Base-by-base conservation (phyloP, 495 filamentous ascomycete species). In the Aspergillus sparsus region DNA sequence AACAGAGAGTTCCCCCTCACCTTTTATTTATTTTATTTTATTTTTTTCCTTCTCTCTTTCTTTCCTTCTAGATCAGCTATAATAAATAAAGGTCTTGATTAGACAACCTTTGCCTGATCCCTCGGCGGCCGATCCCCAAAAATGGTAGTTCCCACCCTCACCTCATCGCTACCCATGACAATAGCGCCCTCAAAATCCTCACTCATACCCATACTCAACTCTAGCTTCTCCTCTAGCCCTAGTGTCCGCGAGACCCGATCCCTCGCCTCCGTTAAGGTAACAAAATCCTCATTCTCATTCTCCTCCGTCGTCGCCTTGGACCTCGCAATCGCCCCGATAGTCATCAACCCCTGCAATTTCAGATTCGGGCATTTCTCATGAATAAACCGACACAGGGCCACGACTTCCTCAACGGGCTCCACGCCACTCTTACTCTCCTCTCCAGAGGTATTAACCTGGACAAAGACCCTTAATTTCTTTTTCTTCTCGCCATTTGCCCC, bases 381-480 rank as follows among this genome's bases (percentile, higher is more conserved):
- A 45, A 96, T 83, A 68, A 87, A 83, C 31, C 76, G 75, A 68
- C 87, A 90, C 36, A 98, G 75, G 3, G 63, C 74, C 3, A 86
- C 72, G 2, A 89, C 71, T 1, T 70, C 73, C 4, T 27, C 37
- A 3, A 16, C 49, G 1, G 93, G 94, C 12, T 84, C 77, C 35
- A 91, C 85, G 6, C 94, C 94, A 5, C 87, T 87, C 75, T 98
- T 98, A 58, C 82, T 83, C 52, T 83, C 83, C 67, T 98, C 94
- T 49, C 91, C 90, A 0, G 90, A 95, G 0, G 94, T 98, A 73
- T 98, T 98, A 54, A 98, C 85, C 74, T 98, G 94, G 27, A 98
- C 86, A 71, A 91, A 92, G 46, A 98, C 77, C 61, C 89, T 81
- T 56, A 97, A 74, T 52, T 60, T 62, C 34, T 60, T 27, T 27